Evolutionary conservation across 371 early-diverging fungal genomes (phyloP), one percentile per base, ranked within the genome.

Genomic region (Chytridium lagenaria): DNA sequence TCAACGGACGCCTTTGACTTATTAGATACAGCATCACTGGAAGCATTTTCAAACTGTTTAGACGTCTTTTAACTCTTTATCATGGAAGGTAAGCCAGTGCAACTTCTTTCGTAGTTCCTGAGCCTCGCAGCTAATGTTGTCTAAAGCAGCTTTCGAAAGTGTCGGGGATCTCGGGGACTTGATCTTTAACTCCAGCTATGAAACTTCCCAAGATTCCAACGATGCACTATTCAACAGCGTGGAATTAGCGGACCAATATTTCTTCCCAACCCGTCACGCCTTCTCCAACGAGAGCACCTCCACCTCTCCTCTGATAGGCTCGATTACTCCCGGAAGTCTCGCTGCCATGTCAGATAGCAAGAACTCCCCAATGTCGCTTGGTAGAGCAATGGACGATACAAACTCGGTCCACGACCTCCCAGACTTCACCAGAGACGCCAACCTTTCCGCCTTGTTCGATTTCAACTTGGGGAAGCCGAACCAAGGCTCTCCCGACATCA

Each of bases 91-190:
- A n/a, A n/a, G n/a, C n/a, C n/a, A n/a, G n/a, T n/a, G n/a, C n/a
- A n/a, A n/a, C n/a, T n/a, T n/a, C n/a, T n/a, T n/a, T n/a, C n/a
- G n/a, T n/a, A n/a, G n/a, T n/a, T n/a, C n/a, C n/a, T n/a, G n/a
- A n/a, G n/a, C n/a, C n/a, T n/a, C n/a, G n/a, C n/a, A n/a, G n/a
- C n/a, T n/a, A n/a, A n/a, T n/a, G n/a, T n/a, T n/a, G n/a, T n/a
- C n/a, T n/a, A n/a, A n/a, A n/a, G 49, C 69, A 12, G 57, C 3
- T 57, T 68, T 63, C n/a, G 49, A 38, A 3, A 50, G 44, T 44
- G 44, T 44, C 12, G 44, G 44, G 19, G 44, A 44, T 19, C 7
- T 44, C 19, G 44, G 44, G 19, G 44, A 44, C 44, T 19, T 44
- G 44, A 44, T 44, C 19, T 44, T 44, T 19, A 44, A 44, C 44